A percentile compares a stretch with the other conserved stretches of the same genome.
phyloP scores from a whole-genome alignment of 495 filamentous ascomycete genomes.

The Beverwykella pulmonaria region DNA sequence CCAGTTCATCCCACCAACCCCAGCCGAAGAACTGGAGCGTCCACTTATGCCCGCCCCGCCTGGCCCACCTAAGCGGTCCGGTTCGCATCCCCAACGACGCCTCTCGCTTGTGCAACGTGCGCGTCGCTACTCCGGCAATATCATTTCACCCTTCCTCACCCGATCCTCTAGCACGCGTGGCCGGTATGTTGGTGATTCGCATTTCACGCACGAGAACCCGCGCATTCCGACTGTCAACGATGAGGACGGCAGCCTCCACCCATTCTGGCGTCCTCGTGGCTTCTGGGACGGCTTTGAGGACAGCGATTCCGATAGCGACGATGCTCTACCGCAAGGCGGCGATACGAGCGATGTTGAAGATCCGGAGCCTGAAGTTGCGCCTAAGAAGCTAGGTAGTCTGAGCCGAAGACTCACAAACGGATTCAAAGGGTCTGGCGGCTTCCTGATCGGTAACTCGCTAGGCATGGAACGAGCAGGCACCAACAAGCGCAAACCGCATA shows the following conservation, averaged over 20 bases:
- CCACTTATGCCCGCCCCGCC: conserved; percentile 46
- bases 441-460: conserved; percentile 54
- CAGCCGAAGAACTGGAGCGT: conserved; percentile 58
- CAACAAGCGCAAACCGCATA: conserved; percentile 56
- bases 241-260: conserved; percentile 64
- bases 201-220: conserved; percentile 17
- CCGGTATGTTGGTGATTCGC: conserved; percentile 13
- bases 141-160: conserved; percentile 44
- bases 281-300: conserved; percentile 69
- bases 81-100: conserved; percentile 37
- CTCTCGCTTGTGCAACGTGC: conserved; percentile 44
- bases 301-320: conserved; percentile 48
- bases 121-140: conserved; percentile 45
- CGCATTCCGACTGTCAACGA: conserved; percentile 39
- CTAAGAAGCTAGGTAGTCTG: conserved; percentile 32
- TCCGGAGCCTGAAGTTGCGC: conserved; percentile 31
- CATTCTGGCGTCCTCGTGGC: conserved; percentile 76
- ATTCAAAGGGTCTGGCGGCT: conserved; percentile 39
- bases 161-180: conserved; percentile 31
- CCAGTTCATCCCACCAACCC: conserved; percentile 76
- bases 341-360: conserved; percentile 43
- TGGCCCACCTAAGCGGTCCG: conserved; percentile 26
- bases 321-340: conserved; percentile 41
- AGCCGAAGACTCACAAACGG: conserved; percentile 30
- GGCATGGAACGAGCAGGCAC: conserved; percentile 51